Conservation (phyloP, 306 rosid species). For the Luffa aegyptiaca region DNA sequence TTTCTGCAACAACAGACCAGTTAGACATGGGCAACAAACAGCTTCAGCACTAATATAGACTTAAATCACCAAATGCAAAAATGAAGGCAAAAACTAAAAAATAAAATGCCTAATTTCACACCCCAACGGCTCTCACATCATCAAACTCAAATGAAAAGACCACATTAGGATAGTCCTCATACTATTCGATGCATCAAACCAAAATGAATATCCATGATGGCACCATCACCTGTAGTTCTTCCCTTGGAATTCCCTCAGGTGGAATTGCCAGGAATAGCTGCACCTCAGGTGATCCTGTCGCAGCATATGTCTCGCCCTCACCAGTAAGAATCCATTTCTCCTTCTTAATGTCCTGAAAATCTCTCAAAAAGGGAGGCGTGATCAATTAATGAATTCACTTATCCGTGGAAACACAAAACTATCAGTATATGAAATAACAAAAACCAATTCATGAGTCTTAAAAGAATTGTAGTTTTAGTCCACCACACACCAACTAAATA, state of each 20-base stretch:
- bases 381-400: background rate
- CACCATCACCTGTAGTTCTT: slow-evolving; percentile 53
- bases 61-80: background rate
- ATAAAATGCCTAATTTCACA: background rate
- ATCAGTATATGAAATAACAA: background rate
- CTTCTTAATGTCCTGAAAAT: slow-evolving; percentile 57
- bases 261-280: slow-evolving; percentile 64
- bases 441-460: background rate
- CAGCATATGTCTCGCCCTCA: slow-evolving; percentile 61
- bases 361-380: background rate
- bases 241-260: slow-evolving; percentile 65
- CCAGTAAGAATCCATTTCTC: slow-evolving; percentile 68
- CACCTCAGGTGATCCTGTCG: slow-evolving; percentile 68
- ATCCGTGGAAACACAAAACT: background rate
- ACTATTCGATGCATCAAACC: background rate
- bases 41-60: background rate
- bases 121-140: background rate
- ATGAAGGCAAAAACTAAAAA: background rate
- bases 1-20: slow-evolving; percentile 40
- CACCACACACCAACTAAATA: background rate
- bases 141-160: background rate
- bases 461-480: background rate
- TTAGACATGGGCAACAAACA: background rate
- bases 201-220: background rate
- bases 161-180: background rate